A percentile compares a stretch with the other conserved stretches of the same genome.
These are phyloP conservation scores for Posidonia oceanica DNA, from an alignment of 116 monocot species.

Conservation along the genomic window DNA sequence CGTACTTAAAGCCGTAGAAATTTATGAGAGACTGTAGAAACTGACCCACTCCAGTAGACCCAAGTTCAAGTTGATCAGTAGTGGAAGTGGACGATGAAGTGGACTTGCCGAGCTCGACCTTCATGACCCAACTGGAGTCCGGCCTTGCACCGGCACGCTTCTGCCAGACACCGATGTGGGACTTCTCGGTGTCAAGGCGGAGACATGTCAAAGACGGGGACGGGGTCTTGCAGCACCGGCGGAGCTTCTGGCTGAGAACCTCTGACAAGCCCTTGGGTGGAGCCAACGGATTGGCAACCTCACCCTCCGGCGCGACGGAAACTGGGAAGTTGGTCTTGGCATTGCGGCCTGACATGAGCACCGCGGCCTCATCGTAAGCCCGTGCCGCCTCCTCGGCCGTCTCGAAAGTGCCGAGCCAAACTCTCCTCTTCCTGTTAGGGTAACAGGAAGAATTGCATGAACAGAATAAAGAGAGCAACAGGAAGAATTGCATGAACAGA, in stretches of 20 bases:
- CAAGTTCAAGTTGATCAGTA: not conserved
- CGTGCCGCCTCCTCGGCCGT: slow-evolving; percentile 95
- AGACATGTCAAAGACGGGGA: slow-evolving; percentile 94
- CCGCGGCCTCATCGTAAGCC: slow-evolving; percentile 89
- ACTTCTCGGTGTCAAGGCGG: slow-evolving; percentile 87
- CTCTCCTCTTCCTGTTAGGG: slow-evolving; percentile 89
- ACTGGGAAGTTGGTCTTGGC: slow-evolving; percentile 97
- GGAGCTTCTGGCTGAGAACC: slow-evolving; percentile 75
- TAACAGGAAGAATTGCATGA: slow-evolving; percentile 4
- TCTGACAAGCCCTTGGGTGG: slow-evolving; percentile 35
- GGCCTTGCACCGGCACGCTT: slow-evolving; percentile 77
- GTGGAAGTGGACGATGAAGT: not conserved
- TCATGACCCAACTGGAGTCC: slow-evolving; percentile 92
- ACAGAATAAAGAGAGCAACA: not conserved
- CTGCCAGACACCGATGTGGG: slow-evolving; percentile 96
- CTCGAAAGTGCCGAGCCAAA: slow-evolving; percentile 99
- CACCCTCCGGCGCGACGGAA: slow-evolving; percentile 10
- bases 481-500: not conserved
- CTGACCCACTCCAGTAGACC: not conserved
- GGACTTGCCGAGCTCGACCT: slow-evolving; percentile 53
- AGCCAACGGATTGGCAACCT: slow-evolving; percentile 4
- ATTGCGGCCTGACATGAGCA: slow-evolving; percentile 96
- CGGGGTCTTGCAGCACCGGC: slow-evolving; percentile 73
- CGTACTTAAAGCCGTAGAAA: too few relatives aligned
- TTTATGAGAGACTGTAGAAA: too few relatives aligned